Conservation (phyloP, 768 basidiomycete species). For the Scleroderma citrinum region DNA sequence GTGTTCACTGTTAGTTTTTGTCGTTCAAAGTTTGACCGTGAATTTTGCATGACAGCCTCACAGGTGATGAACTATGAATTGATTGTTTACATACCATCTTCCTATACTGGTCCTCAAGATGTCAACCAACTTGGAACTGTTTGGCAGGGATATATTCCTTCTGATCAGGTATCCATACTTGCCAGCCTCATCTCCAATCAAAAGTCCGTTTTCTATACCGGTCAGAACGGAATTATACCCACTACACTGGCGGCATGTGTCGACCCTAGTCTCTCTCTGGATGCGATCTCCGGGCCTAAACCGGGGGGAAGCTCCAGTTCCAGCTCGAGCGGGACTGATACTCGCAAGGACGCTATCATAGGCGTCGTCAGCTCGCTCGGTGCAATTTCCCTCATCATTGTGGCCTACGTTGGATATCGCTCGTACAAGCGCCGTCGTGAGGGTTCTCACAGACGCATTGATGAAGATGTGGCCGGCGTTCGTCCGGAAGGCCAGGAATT, state of each 20-base stretch:
- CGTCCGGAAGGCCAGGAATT: slow-evolving; percentile 67
- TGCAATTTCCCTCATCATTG: slow-evolving; percentile 64
- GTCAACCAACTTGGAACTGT: slow-evolving; percentile 52
- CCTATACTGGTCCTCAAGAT: slow-evolving; percentile 48
- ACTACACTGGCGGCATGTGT: slow-evolving; percentile 59
- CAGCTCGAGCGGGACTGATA: slow-evolving; percentile 25
- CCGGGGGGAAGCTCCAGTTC: slow-evolving; percentile 16
- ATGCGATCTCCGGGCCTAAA: slow-evolving; percentile 38
- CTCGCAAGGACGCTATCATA: slow-evolving; percentile 81
- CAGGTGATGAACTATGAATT: slow-evolving; percentile 51
- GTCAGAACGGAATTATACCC: slow-evolving; percentile 38
- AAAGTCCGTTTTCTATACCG: slow-evolving; percentile 62
- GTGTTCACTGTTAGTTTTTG: slow-evolving; percentile 14
- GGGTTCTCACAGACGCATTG: slow-evolving; percentile 65
- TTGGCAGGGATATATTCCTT: slow-evolving; percentile 68
- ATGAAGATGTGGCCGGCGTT: slow-evolving; percentile 48
- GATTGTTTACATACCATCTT: slow-evolving; percentile 59
- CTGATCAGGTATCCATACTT: slow-evolving; percentile 48
- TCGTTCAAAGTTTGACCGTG: slow-evolving; percentile 19
- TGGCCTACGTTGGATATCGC: slow-evolving; percentile 67
- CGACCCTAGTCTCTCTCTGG: slow-evolving; percentile 59
- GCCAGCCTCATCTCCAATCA: slow-evolving; percentile 56
- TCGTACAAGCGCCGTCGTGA: slow-evolving; percentile 62
- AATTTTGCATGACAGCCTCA: slow-evolving; percentile 25
- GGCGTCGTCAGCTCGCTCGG: slow-evolving; percentile 85